phyloP scores from a whole-genome alignment of 2,329 filamentous ascomycete species.

The Microdochium trichocladiopsis region DNA sequence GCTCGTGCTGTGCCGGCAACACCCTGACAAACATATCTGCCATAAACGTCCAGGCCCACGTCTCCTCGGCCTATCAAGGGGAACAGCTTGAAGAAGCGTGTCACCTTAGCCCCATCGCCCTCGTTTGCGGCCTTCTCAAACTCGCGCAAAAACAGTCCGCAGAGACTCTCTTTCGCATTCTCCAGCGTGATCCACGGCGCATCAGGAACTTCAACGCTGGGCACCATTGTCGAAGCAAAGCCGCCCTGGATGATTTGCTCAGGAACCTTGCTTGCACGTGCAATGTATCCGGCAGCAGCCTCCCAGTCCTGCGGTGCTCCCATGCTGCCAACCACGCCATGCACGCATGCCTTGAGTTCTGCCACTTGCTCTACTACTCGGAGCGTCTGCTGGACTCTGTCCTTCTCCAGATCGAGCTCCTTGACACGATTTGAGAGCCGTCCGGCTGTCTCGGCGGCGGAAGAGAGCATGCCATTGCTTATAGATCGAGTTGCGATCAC shows the following conservation, averaged over 20 bases:
- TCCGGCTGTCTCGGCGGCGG: constrained; percentile 77
- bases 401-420: constrained; percentile 83
- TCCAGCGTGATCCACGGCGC: constrained; percentile 81
- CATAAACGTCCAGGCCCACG: constrained; percentile 89
- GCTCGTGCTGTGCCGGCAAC: constrained; percentile 77
- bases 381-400: constrained; percentile 81
- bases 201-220: constrained; percentile 92
- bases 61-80: constrained; percentile 86
- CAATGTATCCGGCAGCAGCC: constrained; percentile 83
- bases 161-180: constrained; percentile 81
- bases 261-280: constrained; percentile 75
- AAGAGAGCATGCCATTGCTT: constrained; percentile 84
- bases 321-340: constrained; percentile 94
- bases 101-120: constrained; percentile 82
- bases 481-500: constrained; percentile 76
- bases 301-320: constrained; percentile 98
- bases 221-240: constrained; percentile 89
- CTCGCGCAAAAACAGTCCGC: constrained; percentile 83
- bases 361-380: constrained; percentile 92
- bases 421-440: constrained; percentile 83
- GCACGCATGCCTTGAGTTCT: constrained; percentile 92
- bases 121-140: constrained; percentile 88
- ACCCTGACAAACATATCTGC: constrained; percentile 90
- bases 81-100: constrained; percentile 96
- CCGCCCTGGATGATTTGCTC: constrained; percentile 71